Evolutionary conservation across 2,329 filamentous ascomycete genomes (phyloP).

Genomic region (Alternaria gansuensis): DNA sequence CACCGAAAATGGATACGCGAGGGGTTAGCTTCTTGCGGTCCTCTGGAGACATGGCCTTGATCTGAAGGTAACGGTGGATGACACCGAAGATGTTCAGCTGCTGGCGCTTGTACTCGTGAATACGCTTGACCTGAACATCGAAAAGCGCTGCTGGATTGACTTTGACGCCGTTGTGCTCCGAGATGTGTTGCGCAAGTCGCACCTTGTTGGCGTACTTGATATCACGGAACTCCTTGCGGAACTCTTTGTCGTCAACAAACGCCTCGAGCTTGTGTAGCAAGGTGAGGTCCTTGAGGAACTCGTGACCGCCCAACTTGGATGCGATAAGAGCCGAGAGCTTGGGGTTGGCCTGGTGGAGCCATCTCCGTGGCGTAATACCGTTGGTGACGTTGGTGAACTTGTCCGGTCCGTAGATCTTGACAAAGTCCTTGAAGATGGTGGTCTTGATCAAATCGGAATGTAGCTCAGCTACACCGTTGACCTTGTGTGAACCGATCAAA

Average conservation of each 20-base stretch:
- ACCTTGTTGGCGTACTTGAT: slow-evolving; percentile 98
- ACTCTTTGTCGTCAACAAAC: slow-evolving; percentile 84
- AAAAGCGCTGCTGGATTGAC: slow-evolving; percentile 92
- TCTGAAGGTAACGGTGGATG: slow-evolving; percentile 88
- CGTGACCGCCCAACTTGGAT: slow-evolving; percentile 82
- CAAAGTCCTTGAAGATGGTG: slow-evolving; percentile 99
- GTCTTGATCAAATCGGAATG: slow-evolving; percentile 98
- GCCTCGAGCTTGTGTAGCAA: slow-evolving; percentile 84
- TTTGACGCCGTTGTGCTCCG: slow-evolving; percentile 76
- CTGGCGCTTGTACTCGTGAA: slow-evolving; percentile 99
- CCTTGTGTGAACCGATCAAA: slow-evolving; percentile 97
- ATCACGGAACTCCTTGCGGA: slow-evolving; percentile 93
- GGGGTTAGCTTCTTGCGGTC: slow-evolving; percentile 87
- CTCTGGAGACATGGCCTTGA: slow-evolving; percentile 85
- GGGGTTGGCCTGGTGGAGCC: slow-evolving; percentile 97
- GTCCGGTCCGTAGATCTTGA: slow-evolving; percentile 91
- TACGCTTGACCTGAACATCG: slow-evolving; percentile 98
- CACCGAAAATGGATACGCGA: slow-evolving; percentile 94
- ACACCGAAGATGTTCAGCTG: slow-evolving; percentile 99
- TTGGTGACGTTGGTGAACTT: slow-evolving; percentile 99
- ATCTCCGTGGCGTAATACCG: slow-evolving; percentile 92
- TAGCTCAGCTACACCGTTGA: slow-evolving; percentile 96
- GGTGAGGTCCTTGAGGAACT: slow-evolving; percentile 90
- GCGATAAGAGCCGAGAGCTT: slow-evolving; percentile 90
- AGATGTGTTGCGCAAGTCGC: slow-evolving; percentile 89